These are phyloP conservation scores for Kluyveromyces dobzhanskii DNA, from an alignment of 805 yeast species.

Conservation along the genomic window DNA sequence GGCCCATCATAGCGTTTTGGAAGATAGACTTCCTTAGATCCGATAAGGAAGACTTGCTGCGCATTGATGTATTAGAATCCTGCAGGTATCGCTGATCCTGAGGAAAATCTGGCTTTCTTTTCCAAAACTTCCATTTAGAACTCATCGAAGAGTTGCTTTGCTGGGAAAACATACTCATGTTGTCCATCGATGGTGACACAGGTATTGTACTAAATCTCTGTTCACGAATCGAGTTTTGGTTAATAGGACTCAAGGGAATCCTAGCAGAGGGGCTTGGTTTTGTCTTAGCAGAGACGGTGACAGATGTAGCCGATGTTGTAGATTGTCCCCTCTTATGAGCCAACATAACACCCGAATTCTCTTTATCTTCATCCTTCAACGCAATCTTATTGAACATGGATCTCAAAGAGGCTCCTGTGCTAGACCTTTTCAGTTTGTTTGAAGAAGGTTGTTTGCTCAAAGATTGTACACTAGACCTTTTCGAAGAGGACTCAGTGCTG, in stretches of 20 bases:
- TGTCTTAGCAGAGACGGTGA: not conserved
- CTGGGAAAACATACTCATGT: slow-evolving; percentile 5
- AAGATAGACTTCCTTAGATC: slow-evolving; percentile 18
- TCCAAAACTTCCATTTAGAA: slow-evolving; percentile 32
- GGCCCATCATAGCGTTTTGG: slow-evolving; percentile 1
- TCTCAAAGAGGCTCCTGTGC: slow-evolving; percentile 27
- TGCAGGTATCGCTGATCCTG: not conserved
- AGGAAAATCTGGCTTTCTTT: slow-evolving; percentile 10
- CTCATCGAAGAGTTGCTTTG: slow-evolving; percentile 18
- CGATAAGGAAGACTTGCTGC: slow-evolving; percentile 16
- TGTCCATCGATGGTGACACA: slow-evolving; percentile 6
- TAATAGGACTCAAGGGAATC: slow-evolving; percentile 5
- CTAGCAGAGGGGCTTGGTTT: not conserved
- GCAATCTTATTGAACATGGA: slow-evolving; percentile 24
- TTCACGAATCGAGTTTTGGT: slow-evolving; percentile 4
- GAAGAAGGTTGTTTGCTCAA: slow-evolving; percentile 5
- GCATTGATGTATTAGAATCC: slow-evolving; percentile 8
- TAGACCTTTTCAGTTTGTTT: slow-evolving; percentile 17
- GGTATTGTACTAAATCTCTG: not conserved
- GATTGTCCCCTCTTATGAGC: slow-evolving; percentile 1
- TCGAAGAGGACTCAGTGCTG: slow-evolving; percentile 3
- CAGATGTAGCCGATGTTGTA: not conserved
- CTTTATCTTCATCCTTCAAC: slow-evolving; percentile 17
- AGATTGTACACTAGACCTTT: slow-evolving; percentile 4
- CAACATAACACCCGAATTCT: slow-evolving; percentile 8